Base-by-base conservation (phyloP, 805 yeast species). In the Ogataea populi-albae region DNA sequence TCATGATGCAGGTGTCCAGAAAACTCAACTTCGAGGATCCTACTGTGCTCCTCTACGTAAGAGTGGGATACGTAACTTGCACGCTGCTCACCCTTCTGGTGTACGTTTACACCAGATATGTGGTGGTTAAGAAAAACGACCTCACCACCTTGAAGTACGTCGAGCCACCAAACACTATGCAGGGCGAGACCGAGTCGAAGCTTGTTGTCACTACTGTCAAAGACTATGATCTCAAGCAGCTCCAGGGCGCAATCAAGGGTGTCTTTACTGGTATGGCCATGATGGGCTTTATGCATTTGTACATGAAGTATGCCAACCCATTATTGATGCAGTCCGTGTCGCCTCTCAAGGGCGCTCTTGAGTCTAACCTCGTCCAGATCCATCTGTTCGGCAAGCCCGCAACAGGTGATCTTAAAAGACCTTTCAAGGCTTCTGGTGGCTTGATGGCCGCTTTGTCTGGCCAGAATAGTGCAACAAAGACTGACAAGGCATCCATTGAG, bases 271-370 rank as follows among this genome's bases (percentile, higher is more conserved):
- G 94, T 47, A 60, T 89, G 51, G 96, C 95, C 54, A 87, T 93
- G 95, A 89, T 93, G 89, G 95, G 83, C 17, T 85, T 91, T 80
- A 89, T 91, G 98, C 98, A 93, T 66, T 58, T 93, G 45, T 91
- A 91, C 79, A 79, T 93, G 94, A 84, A 87, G 67, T 93, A 87
- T 75, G 88, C 97, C 64, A 88, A 93, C 68, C 98, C 98, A 41
- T 76, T 93, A 61, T 79, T 93, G 50, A 84, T 91, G 88, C 98
- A 93, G 71, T 80, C 89, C 46, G 77, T 93, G 52, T 77, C 94
- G 35, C 91, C 96, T 34, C 69, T 93, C 54, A 93, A 93, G 77
- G 69, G 85, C 51, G 95, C 95, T 30, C 66, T 87, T 38, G 98
- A 93, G 69, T 69, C 86, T 56, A 88, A 88, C 68, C 78, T 87